Conservation (phyloP, 2,329 filamentous ascomycete species). For the Paracorniculantispora psalliotae region DNA sequence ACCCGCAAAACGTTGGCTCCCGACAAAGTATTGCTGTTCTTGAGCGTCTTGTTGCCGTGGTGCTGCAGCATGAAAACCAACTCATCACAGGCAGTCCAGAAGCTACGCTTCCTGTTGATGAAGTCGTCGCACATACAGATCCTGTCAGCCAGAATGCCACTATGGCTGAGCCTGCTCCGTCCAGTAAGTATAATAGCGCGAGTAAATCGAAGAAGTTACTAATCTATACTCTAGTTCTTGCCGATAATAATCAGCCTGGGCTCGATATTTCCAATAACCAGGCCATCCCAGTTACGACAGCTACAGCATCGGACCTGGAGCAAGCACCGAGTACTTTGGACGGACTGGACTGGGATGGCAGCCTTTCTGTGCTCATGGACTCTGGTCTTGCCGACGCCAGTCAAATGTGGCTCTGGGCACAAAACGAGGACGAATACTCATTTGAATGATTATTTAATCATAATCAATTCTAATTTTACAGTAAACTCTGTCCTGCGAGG, state of each 20-base stretch:
- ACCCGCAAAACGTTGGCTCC: conserved; percentile 2
- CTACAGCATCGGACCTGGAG: neutral
- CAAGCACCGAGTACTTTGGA: neutral
- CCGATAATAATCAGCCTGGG: too few relatives aligned
- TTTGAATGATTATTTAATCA: neutral
- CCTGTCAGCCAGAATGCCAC: neutral
- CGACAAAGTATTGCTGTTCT: conserved; percentile 11
- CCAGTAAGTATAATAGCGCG: neutral
- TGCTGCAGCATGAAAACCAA: conserved; percentile 9
- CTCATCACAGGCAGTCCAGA: conserved; percentile 6
- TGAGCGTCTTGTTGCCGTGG: conserved; percentile 11
- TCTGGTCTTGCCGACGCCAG: conserved; percentile 9
- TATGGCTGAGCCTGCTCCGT: neutral
- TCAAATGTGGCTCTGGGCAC: conserved; percentile 12
- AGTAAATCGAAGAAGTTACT: neutral
- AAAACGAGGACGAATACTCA: neutral
- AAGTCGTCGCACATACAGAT: neutral
- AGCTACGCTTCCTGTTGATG: neutral
- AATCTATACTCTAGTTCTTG: neutral
- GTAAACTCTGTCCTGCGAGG: neutral
- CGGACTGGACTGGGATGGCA: conserved; percentile 8
- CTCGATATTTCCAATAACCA: too few relatives aligned
- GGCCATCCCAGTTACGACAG: neutral
- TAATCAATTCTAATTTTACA: neutral
- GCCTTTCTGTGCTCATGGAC: conserved; percentile 8